phyloP scores from a whole-genome alignment of 2,329 filamentous ascomycete species.

The Cadophora gregata region DNA sequence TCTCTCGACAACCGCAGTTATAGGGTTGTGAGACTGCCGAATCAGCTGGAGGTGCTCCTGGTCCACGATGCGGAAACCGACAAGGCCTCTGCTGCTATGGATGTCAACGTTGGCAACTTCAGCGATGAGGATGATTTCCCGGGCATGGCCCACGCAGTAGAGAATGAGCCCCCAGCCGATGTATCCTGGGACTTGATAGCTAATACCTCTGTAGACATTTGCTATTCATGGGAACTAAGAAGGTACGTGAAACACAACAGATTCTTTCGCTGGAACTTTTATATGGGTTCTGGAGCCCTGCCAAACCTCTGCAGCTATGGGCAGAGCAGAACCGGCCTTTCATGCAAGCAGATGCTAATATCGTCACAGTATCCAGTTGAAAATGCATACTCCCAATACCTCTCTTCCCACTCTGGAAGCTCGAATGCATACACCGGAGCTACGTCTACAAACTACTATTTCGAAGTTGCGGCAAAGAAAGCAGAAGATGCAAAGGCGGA shows the following conservation, averaged over 20 bases:
- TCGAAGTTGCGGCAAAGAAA: constrained; percentile 86
- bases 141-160: constrained; percentile 90
- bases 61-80: constrained; percentile 96
- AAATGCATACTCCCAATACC: constrained; percentile 94
- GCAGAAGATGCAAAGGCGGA: constrained; percentile 68
- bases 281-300: not conserved
- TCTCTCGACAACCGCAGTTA: constrained; percentile 87
- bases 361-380: constrained; percentile 77
- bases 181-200: constrained; percentile 48
- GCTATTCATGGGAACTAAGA: constrained; percentile 98
- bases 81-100: constrained; percentile 93
- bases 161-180: constrained; percentile 9
- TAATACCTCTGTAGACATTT: constrained; percentile 53
- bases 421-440: constrained; percentile 95
- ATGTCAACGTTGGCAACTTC: constrained; percentile 96
- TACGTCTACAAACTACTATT: constrained; percentile 97
- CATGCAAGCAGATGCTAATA: constrained; percentile 29
- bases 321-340: not conserved
- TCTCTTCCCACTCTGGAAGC: constrained; percentile 86
- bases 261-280: not conserved
- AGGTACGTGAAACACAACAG: constrained; percentile 55
- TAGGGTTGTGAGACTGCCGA: constrained; percentile 83
- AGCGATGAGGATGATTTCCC: constrained; percentile 91
- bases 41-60: constrained; percentile 87
- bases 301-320: not conserved